These are phyloP conservation scores for Thuja plicata DNA, from an alignment of 83 land plant genomes.

Conservation along the genomic window DNA sequence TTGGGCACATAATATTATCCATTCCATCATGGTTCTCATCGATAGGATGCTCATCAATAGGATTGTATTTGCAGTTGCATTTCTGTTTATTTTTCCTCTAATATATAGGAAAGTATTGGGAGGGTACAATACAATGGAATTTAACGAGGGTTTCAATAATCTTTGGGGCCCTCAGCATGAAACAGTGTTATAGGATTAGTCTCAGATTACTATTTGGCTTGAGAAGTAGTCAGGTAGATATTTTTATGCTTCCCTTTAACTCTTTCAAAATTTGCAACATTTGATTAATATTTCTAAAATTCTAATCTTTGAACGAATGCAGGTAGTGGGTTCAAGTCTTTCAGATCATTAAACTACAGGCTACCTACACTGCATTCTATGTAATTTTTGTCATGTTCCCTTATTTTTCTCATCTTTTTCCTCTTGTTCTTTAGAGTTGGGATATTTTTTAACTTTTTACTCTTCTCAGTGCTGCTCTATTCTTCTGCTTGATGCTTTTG, in stretches of 20 bases:
- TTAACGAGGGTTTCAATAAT: constrained; percentile 39
- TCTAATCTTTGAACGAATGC: neutral
- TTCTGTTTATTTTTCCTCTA: neutral
- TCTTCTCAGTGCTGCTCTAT: neutral
- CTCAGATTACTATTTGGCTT: constrained; percentile 61
- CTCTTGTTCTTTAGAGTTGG: neutral
- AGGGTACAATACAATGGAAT: constrained; percentile 21
- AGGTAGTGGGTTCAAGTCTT: constrained; percentile 90
- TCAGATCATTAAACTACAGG: constrained; percentile 66
- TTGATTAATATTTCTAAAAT: neutral
- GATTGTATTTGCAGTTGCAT: neutral
- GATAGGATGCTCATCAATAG: neutral
- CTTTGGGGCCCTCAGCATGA: constrained; percentile 78
- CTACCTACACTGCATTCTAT: constrained; percentile 82
- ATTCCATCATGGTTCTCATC: neutral
- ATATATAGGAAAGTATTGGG: neutral
- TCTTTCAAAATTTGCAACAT: neutral
- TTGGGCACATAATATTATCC: neutral
- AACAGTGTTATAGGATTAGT: constrained; percentile 27
- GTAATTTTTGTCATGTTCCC: constrained; percentile 25
- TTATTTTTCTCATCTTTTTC: neutral
- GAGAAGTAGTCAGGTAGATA: constrained; percentile 57
- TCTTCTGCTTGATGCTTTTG: neutral
- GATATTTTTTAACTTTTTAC: neutral
- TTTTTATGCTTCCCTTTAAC: neutral